Evolutionary conservation across 345 rosid species (phyloP).

Genomic region (Eutrema japonicum): DNA sequence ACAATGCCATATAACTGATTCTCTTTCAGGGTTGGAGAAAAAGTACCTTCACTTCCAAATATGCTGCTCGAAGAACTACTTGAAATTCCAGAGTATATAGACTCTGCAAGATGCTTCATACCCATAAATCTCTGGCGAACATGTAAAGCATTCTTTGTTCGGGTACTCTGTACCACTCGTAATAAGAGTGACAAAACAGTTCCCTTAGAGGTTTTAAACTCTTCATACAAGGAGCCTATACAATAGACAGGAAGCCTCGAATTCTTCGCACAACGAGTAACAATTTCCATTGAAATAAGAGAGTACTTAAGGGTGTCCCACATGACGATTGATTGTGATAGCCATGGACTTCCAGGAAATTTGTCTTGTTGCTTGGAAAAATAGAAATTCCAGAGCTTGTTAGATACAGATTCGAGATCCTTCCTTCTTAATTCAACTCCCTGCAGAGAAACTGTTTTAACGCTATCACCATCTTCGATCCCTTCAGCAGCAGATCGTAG

Average conservation of each 20-base stretch:
- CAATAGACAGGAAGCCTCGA: constrained; percentile 55
- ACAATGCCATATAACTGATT: constrained; percentile 15
- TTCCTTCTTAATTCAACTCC: constrained; percentile 49
- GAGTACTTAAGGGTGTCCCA: constrained; percentile 97
- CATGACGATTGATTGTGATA: constrained; percentile 62
- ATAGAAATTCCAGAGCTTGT: constrained; percentile 60
- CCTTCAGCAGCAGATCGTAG: constrained; percentile 62
- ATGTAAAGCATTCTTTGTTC: constrained; percentile 59
- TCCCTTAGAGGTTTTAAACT: constrained; percentile 71
- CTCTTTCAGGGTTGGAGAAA: constrained; percentile 24
- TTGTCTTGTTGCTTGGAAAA: constrained; percentile 52
- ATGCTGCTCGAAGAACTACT: constrained; percentile 46
- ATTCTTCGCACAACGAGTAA: constrained; percentile 67
- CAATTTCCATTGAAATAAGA: constrained; percentile 78
- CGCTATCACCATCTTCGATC: constrained; percentile 53
- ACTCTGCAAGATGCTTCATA: constrained; percentile 75
- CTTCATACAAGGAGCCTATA: constrained; percentile 61
- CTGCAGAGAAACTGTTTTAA: constrained; percentile 52
- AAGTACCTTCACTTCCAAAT: constrained; percentile 54
- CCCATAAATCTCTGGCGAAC: constrained; percentile 88
- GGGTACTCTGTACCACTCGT: constrained; percentile 62
- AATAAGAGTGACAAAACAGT: constrained; percentile 70
- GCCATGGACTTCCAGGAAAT: constrained; percentile 48
- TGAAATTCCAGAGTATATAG: constrained; percentile 68
- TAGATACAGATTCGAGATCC: constrained; percentile 60